These are phyloP conservation scores for Suillus discolor DNA, from an alignment of 768 basidiomycete species.

Conservation along the genomic window DNA sequence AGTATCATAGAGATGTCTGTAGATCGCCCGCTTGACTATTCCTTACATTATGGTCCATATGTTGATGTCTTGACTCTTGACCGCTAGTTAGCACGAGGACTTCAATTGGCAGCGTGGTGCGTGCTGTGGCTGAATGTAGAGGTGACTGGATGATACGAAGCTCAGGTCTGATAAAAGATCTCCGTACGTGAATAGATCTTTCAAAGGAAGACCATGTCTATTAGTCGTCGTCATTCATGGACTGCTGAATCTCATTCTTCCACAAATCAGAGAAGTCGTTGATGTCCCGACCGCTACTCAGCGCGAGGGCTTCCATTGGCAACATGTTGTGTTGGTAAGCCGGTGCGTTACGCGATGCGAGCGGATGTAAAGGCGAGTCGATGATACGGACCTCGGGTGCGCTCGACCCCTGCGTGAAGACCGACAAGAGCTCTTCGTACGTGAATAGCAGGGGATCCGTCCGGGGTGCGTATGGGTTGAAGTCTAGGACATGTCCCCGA, in stretches of 20 bases:
- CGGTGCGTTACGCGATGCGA: conserved; percentile 66
- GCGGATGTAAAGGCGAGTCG: conserved; percentile 73
- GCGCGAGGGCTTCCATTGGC: conserved; percentile 61
- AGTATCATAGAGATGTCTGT: no score
- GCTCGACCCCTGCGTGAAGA: conserved; percentile 28
- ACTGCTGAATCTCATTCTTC: conserved; percentile 53
- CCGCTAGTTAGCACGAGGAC: no score
- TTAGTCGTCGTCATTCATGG: conserved; percentile 18
- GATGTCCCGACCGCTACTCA: conserved; percentile 35
- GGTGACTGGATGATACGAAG: no score
- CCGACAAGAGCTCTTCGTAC: conserved; percentile 63
- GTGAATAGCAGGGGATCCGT: no score
- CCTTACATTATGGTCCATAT: no score
- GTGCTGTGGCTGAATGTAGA: no score
- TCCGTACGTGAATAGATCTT: no score
- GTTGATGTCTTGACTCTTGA: no score
- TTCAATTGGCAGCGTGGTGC: no score
- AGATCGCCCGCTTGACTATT: no score
- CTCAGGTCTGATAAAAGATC: no score
- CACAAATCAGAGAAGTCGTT: conserved; percentile 72
- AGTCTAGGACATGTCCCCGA: conserved; percentile 83
- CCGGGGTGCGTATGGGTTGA: conserved; percentile 82
- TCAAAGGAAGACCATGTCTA: no score
- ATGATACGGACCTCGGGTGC: conserved; percentile 60
- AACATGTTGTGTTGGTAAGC: conserved; percentile 81